Percentiles rank a stretch among this genome's conserved stretches.
Conservation (phyloP, 257 asterid species). For the Salvia splendens region DNA sequence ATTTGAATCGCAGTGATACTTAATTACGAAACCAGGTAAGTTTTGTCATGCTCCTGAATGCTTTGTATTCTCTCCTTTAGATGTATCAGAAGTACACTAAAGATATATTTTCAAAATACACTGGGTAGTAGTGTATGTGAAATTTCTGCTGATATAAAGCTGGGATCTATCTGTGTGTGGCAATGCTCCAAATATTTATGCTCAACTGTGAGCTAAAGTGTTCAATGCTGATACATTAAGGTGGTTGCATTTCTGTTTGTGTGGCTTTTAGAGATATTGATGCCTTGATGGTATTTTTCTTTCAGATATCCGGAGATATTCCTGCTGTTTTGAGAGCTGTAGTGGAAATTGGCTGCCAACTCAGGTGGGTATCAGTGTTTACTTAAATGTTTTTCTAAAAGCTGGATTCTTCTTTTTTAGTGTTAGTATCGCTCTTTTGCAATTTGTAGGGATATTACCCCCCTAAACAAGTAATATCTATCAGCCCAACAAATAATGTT, state of each 20-base stretch:
- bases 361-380: constrained; percentile 54
- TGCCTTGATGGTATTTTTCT: constrained; percentile 23
- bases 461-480: constrained; percentile 84
- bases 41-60: too few species aligned
- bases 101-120: too few species aligned
- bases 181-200: neutral
- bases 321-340: constrained; percentile 89
- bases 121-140: neutral
- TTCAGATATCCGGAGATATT: constrained; percentile 85
- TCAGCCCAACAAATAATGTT: constrained; percentile 60
- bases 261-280: constrained; percentile 7
- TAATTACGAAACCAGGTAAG: too few species aligned
- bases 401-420: constrained; percentile 6
- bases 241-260: neutral
- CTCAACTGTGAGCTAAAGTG: neutral
- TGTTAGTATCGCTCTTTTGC: constrained; percentile 25
- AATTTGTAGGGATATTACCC: constrained; percentile 77
- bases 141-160: neutral
- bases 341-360: constrained; percentile 84
- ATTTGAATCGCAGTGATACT: too few species aligned
- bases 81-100: too few species aligned
- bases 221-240: neutral
- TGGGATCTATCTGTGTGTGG: neutral
- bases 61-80: too few species aligned
- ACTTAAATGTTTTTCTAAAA: constrained; percentile 5